These are phyloP conservation scores for Calonectria hongkongensis DNA, from an alignment of 2,329 filamentous ascomycete genomes.

Conservation along the genomic window DNA sequence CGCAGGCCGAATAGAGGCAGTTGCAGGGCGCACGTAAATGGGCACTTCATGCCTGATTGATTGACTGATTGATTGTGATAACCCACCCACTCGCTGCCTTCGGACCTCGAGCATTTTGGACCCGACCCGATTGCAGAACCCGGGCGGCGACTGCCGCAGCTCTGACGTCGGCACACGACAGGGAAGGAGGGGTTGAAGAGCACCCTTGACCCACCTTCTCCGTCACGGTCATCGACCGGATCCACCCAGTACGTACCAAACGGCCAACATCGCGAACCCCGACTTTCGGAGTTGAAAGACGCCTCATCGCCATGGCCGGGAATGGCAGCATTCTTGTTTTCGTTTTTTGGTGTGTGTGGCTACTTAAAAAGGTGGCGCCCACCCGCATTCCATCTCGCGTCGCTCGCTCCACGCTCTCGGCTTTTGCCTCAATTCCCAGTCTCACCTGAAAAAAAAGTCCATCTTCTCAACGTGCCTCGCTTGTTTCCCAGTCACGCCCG, in stretches of 20 bases:
- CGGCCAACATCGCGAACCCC: conserved; percentile 26
- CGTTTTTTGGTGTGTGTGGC: too few relatives aligned
- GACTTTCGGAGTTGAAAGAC: conserved; percentile 22
- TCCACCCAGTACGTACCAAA: conserved; percentile 35
- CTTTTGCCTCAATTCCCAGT: background rate
- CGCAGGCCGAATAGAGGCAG: too few relatives aligned
- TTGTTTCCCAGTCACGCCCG: background rate
- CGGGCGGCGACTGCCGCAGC: conserved; percentile 14
- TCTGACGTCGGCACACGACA: conserved; percentile 27
- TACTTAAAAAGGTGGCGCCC: too few relatives aligned
- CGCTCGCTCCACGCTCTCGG: background rate
- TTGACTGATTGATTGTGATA: background rate
- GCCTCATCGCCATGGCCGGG: conserved; percentile 24
- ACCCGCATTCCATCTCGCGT: background rate
- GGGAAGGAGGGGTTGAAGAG: conserved; percentile 24
- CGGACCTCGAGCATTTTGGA: too few relatives aligned
- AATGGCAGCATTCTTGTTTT: conserved; percentile 11
- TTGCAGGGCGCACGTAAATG: too few relatives aligned
- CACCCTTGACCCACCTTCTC: conserved; percentile 27
- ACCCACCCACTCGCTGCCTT: too few relatives aligned
- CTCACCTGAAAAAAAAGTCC: background rate
- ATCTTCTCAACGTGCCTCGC: background rate
- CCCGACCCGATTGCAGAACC: background rate
- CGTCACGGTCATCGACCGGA: conserved; percentile 23
- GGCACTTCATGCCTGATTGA: background rate